Base-by-base conservation (phyloP, 192 early-diverging fungal species). In the Dissophora ornata region DNA sequence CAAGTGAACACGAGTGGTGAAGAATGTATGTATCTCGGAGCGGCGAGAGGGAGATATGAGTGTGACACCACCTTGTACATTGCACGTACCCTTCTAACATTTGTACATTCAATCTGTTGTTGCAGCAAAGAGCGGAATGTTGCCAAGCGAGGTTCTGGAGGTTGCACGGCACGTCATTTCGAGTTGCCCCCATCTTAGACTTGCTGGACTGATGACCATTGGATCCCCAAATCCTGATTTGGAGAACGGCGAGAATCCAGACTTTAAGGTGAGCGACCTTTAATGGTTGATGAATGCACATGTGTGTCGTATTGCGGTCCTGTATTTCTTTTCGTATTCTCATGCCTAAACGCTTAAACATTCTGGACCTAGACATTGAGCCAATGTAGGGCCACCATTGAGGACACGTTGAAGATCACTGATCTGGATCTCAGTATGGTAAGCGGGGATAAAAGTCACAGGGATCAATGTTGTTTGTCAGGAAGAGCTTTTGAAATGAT, bases 1-100 rank as follows among this genome's bases (percentile, higher is more conserved):
- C 96, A 99, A 80, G 88, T 98, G 42, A 99, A 99, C 82, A 99
- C 97, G 0, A 95, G 94, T 80, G 86, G 84, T 7, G 97, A 99
- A 83, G 90, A 88, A 52, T 87, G 91, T 91, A 81, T 59, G 81
- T 65, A 40, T 40, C n/a, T 24, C n/a, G n/a, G n/a, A n/a, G 56
- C 6, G 1, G 11, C 5, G 10, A 1, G 30, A 62, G 11, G 36
- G 0, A 2, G 1, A 38, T 38, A 38, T 38, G 36, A 38, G 36
- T 38, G n/a, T n/a, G n/a, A n/a, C n/a, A n/a, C n/a, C n/a, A n/a
- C n/a, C n/a, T n/a, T n/a, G n/a, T n/a, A n/a, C n/a, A n/a, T n/a
- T n/a, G n/a, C n/a, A n/a, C n/a, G n/a, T n/a, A n/a, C n/a, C n/a
- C n/a, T n/a, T n/a, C n/a, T n/a, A n/a, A n/a, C n/a, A n/a, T n/a